phyloP scores from a whole-genome alignment of 306 rosid genomes.

The Prosopis cineraria region DNA sequence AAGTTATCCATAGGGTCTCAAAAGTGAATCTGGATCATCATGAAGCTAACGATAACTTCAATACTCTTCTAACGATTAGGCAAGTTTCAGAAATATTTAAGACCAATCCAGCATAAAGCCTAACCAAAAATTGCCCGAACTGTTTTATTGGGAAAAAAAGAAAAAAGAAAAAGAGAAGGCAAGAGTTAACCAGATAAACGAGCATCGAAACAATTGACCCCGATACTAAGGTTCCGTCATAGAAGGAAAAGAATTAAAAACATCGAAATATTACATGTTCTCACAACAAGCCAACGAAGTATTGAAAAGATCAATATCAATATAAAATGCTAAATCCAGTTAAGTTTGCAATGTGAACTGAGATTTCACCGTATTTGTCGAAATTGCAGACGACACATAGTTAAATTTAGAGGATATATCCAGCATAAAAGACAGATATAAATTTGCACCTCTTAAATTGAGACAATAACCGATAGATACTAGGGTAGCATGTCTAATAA shows the following conservation, averaged over 20 bases:
- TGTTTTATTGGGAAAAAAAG: background rate
- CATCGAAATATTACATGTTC: conserved; percentile 33
- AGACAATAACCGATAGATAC: background rate
- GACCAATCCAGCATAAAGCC: background rate
- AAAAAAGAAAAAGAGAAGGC: background rate
- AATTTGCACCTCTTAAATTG: background rate
- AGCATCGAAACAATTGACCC: background rate
- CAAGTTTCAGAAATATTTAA: background rate
- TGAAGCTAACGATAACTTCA: background rate
- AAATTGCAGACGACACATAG: conserved; percentile 4
- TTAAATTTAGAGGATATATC: conserved; percentile 17
- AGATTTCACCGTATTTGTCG: conserved; percentile 5
- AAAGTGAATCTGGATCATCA: background rate
- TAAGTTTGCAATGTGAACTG: conserved; percentile 27
- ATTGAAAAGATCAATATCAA: conserved; percentile 19
- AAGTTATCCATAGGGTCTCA: background rate
- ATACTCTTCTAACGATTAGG: background rate
- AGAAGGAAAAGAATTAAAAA: conserved; percentile 10
- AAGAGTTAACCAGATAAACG: background rate
- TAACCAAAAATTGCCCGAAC: background rate
- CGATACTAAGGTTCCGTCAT: conserved; percentile 19
- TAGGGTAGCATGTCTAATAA: conserved; percentile 13
- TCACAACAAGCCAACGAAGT: conserved; percentile 25
- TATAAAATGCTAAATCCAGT: conserved; percentile 29
- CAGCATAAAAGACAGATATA: background rate